Evolutionary conservation across 306 rosid species (phyloP), one percentile per base, ranked within the genome.

Genomic region (Castanospermum australe): DNA sequence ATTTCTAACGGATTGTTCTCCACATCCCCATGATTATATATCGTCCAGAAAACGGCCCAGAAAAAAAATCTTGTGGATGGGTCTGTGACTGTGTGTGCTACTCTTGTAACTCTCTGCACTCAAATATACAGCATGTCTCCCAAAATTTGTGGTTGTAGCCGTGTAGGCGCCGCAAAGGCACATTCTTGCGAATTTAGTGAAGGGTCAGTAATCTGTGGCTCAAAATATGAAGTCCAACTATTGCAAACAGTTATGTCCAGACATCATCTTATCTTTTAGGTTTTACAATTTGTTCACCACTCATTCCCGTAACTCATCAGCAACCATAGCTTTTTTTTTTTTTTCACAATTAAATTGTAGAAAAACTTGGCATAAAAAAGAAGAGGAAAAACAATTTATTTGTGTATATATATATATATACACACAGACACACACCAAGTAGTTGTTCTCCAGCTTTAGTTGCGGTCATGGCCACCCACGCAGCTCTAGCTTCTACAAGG

Each of bases 401-500:
- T 62, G 7, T 10, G 41, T 32, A 14, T 15, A 8, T n/a, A 44
- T 22, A 56, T 77, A 38, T 44, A 38, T 52, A 33, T 5, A 42
- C 20, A 17, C n/a, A n/a, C n/a, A n/a, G n/a, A n/a, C 36, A 38
- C 47, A 51, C 21, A 74, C 24, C n/a, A 57, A 45, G 24, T 55
- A 59, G 75, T 38, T 6, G 10, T 4, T 81, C 74, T 17, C 4
- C 15, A 60, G 62, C 84, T 62, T 67, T 80, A 76, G 87, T 84
- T 83, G 89, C 88, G 82, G 84, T 86, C 84, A 96, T 96, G 99
- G 93, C 98, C 77, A 86, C 94, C 25, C 90, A 96, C 77, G 92
- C 99, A 47, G 96, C 98, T 91, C 90, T 93, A 15, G 94, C 99
- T 81, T 91, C 96, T 61, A 82, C 97, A 47, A 88, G 96, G 79